Evolutionary conservation across 2,329 filamentous ascomycete species (phyloP), one percentile per base, ranked within the genome.

Genomic region (Periconia macrospinosa): DNA sequence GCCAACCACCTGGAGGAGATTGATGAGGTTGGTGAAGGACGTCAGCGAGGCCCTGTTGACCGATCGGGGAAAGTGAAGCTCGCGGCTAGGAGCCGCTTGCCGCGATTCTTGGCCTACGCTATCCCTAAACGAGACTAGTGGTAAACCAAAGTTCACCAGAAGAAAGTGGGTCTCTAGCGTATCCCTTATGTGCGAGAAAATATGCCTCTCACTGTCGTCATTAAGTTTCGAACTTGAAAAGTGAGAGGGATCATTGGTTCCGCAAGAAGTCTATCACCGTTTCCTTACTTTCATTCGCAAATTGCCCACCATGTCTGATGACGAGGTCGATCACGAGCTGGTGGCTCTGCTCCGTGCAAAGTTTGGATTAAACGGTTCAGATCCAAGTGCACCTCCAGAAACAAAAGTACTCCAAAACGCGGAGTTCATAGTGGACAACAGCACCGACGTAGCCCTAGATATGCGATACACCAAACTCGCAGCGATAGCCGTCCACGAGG

Each of bases 371-470:
- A 83, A 83, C 52, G 76, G 80, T 18, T 73, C 78, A 23, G 68
- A 84, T 49, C 74, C 81, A 45, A 76, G 83, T 18, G 82, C 72
- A 6, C 76, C 87, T 19, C 83, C 89, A 18, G 89, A 93, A 64
- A 96, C 90, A 6, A 89, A 87, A 47, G 92, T 97, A 41, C 83
- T 97, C 5, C 81, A 90, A 59, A 84, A 86, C 57, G 92, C 92
- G 43, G 87, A 96, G 74, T 90, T 88, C 76, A 87, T 97, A 67
- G 96, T 89, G 76, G 86, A 96, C 77, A 94, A 97, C 75, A 85
- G 91, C 58, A 92, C 96, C 70, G 94, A 99, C 71, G 91, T 99
- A 33, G 90, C 91, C 11, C 79, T 99, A 42, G 89, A 93, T 68
- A 92, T 92, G 80, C 82, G 84, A 52, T 86, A 89, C 47, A 92